Evolutionary conservation across 164 flowering plant species (phyloP).

Genomic region (Brasenia schreberi): DNA sequence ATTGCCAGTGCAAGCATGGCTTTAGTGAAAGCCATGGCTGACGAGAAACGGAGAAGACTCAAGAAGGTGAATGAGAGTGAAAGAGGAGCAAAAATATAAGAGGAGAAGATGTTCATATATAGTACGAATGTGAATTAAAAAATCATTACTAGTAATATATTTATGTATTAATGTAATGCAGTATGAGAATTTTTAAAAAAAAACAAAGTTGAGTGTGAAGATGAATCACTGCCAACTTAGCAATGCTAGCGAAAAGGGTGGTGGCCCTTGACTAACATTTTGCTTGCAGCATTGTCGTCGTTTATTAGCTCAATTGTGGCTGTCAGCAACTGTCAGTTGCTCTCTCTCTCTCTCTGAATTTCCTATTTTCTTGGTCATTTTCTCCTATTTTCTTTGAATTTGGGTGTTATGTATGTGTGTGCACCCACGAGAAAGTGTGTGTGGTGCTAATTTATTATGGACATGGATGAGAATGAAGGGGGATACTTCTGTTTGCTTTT

Average conservation of each 20-base stretch:
- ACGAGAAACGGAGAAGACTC: background rate
- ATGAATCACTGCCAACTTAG: constrained; percentile 1
- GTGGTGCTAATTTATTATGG: background rate
- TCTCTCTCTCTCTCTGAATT: background rate
- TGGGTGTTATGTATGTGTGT: background rate
- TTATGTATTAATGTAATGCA: background rate
- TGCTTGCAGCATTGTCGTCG: background rate
- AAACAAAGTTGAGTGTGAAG: background rate
- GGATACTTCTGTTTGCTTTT: too few species aligned
- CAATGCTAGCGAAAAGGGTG: background rate
- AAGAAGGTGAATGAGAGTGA: background rate
- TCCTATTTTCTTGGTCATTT: too few species aligned
- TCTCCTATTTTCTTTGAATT: background rate
- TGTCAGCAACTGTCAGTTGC: background rate
- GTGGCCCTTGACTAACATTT: background rate
- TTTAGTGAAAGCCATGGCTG: constrained; percentile 25
- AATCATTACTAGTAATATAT: too few species aligned
- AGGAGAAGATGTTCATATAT: constrained; percentile 5
- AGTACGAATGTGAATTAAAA: background rate
- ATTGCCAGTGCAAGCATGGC: constrained; percentile 18
- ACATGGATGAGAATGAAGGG: too few species aligned
- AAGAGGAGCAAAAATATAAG: background rate
- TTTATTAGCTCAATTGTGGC: background rate
- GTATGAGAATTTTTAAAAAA: background rate
- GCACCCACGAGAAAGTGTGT: background rate